These are phyloP conservation scores for Whalleya microplaca DNA, from an alignment of 2,329 filamentous ascomycete species.

Conservation along the genomic window DNA sequence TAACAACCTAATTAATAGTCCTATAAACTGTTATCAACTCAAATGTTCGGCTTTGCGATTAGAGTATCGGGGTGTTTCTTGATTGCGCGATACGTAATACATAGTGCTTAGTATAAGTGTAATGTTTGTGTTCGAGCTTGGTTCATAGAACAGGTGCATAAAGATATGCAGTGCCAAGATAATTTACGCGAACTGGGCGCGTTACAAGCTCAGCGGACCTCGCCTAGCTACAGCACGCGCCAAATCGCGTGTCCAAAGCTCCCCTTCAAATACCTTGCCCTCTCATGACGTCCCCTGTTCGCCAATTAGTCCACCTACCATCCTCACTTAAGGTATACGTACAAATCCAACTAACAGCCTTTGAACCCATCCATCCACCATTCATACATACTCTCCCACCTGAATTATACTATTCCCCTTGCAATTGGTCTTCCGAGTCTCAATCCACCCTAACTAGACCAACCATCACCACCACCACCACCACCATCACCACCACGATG, in stretches of 20 bases:
- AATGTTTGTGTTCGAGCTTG: too few relatives aligned
- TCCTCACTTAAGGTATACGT: not conserved
- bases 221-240: conserved; percentile 12
- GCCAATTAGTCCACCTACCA: conserved; percentile 14
- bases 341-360: not conserved
- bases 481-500: conserved; percentile 47
- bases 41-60: too few relatives aligned
- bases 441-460: not conserved
- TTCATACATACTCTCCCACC: not conserved
- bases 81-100: too few relatives aligned
- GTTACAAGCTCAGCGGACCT: conserved; percentile 15
- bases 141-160: too few relatives aligned
- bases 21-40: too few relatives aligned
- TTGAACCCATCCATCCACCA: not conserved
- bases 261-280: conserved; percentile 3
- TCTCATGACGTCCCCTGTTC: conserved; percentile 12
- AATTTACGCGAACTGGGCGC: conserved; percentile 26
- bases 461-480: too few relatives aligned
- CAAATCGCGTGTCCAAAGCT: conserved; percentile 18
- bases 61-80: too few relatives aligned
- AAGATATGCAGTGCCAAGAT: conserved; percentile 1
- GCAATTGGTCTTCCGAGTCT: not conserved
- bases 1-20: too few relatives aligned
- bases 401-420: not conserved
- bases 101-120: too few relatives aligned